Evolutionary conservation across 345 rosid species (phyloP).

Genomic region (Hibiscus mutabilis): DNA sequence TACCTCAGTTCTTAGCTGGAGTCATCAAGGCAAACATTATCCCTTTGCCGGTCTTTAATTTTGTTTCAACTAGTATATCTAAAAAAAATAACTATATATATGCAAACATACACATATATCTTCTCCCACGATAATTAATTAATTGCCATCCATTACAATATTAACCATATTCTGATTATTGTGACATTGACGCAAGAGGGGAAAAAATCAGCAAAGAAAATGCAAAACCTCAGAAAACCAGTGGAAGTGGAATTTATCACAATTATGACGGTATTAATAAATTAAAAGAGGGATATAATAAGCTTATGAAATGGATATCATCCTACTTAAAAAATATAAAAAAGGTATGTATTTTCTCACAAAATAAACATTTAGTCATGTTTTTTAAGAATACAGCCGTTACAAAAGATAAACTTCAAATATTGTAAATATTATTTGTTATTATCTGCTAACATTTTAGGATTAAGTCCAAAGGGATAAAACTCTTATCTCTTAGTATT

Average conservation of each 20-base stretch:
- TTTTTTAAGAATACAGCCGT: no score
- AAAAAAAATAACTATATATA: neutral
- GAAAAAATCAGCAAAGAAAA: neutral
- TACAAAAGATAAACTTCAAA: no score
- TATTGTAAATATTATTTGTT: no score
- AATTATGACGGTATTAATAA: neutral
- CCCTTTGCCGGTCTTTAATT: neutral
- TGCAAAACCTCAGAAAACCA: neutral
- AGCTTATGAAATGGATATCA: neutral
- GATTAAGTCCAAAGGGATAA: no score
- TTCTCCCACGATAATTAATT: no score
- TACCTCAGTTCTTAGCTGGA: conserved; percentile 90
- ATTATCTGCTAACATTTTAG: no score
- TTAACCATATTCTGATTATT: neutral
- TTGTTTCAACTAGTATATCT: neutral
- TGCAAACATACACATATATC: no score
- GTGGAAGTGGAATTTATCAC: neutral
- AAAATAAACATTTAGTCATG: neutral
- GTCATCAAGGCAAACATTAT: neutral
- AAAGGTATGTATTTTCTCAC: neutral
- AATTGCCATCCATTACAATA: neutral
- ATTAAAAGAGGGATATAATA: neutral
- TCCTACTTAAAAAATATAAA: neutral
- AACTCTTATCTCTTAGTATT: no score
- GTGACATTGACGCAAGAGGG: neutral